Evolutionary conservation across 169 alveolate genomes (phyloP), one percentile per base, ranked within the genome.

Genomic region (Plasmodium cynomolgi): DNA sequence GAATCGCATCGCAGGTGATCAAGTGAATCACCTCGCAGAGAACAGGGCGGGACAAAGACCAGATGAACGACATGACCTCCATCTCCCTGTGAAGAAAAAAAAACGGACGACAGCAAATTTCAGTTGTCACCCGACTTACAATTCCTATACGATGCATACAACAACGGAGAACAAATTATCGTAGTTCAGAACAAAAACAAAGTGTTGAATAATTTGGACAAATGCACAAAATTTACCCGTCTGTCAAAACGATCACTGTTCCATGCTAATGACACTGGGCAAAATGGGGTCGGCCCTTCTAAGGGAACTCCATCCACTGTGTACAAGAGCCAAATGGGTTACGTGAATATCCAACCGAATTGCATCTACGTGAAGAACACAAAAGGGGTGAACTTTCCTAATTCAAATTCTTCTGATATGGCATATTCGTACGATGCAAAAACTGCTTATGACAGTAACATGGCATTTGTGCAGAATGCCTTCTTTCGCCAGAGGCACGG

Each of bases 121-220:
- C 72, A 90, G 37, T 44, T 90, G 29, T 90, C 94, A 47, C 47
- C 71, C 50, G 94, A 90, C 41, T 81, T 90, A 11, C 91, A 81
- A 68, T 26, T 37, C 31, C 13, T 90, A 44, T 90, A 81, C 34
- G 82, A 90, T 81, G 91, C 94, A 41, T 90, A 90, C 62, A 80
- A 68, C 56, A 62, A 81, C 39, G 94, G 94, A 41, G 94, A 90
- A 29, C 62, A 90, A 33, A 71, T 90, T 17, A 31, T 90, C 41
- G 81, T 90, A 13, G 29, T 90, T 26, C 33, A 50, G 26, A 58
- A 90, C 56, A 90, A 90, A 47, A 41, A 90, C 7, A 62, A 62
- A 74, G 29, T 80, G 54, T 26, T 80, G 83, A 81, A 90, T 29
- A 80, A 90, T 81, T 68, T 68, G 56, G 75, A 44, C 34, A 62